Evolutionary conservation across 495 filamentous ascomycete species (phyloP).

Genomic region (Astrocystis sublimbata): DNA sequence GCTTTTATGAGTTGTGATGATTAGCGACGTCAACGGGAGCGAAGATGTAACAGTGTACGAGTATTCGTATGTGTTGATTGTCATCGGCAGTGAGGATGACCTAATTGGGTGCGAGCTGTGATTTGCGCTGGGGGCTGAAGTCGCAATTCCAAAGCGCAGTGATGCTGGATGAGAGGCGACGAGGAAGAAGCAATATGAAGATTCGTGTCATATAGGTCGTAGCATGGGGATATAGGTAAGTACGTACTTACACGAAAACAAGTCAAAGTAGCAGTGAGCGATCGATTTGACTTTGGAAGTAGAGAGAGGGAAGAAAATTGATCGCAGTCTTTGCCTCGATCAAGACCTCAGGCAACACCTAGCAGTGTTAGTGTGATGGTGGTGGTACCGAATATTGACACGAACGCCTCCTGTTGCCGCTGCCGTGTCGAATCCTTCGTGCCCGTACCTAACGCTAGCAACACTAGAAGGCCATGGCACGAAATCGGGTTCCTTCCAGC

Average conservation of each 20-base stretch:
- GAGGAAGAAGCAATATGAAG: background rate
- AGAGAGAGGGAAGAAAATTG: too few relatives aligned
- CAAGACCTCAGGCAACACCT: too few relatives aligned
- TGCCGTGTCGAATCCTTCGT: conserved; percentile 2
- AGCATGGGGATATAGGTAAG: too few relatives aligned
- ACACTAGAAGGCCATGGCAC: background rate
- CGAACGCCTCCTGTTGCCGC: too few relatives aligned
- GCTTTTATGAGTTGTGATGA: background rate
- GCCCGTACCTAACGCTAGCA: conserved; percentile 5
- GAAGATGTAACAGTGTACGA: background rate
- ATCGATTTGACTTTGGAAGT: too few relatives aligned
- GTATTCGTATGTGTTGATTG: background rate
- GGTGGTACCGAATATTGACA: background rate
- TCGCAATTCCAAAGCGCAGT: background rate
- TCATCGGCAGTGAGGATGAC: conserved; percentile 6
- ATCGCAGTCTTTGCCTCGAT: background rate
- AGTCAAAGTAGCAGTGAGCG: too few relatives aligned
- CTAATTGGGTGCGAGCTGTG: conserved; percentile 5
- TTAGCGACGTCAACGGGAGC: background rate
- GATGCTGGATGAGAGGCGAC: background rate
- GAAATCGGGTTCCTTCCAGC: conserved; percentile 10
- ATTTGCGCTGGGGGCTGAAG: conserved; percentile 3
- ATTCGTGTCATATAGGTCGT: background rate
- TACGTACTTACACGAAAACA: background rate
- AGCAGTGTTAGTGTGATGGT: background rate